Evolutionary conservation across 108 stramenopile genomes (phyloP).

Genomic region (Pseudonitzschia multiseries): DNA sequence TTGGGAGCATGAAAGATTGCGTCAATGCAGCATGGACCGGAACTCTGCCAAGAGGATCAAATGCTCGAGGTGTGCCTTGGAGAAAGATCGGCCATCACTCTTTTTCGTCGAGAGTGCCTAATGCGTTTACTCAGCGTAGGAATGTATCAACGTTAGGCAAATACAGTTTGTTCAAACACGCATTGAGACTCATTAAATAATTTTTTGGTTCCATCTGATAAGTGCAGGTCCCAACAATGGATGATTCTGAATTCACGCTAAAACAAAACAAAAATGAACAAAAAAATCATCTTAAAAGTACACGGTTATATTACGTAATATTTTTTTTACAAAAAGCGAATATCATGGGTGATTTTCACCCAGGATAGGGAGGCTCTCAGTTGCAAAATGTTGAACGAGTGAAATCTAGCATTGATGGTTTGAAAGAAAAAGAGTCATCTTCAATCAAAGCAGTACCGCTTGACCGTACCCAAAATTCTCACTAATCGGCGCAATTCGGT

Average conservation of each 20-base stretch:
- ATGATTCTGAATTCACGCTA: not conserved
- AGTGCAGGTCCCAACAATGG: not conserved
- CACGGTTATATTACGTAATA: too few relatives aligned
- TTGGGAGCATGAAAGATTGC: slow-evolving; percentile 67
- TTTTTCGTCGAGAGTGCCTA: not conserved
- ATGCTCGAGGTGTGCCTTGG: slow-evolving; percentile 9
- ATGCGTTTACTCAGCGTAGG: not conserved
- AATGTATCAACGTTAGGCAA: not conserved
- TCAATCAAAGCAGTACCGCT: slow-evolving; percentile 22
- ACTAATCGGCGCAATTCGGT: slow-evolving; percentile 22
- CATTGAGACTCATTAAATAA: not conserved
- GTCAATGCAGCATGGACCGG: slow-evolving; percentile 67
- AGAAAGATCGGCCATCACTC: not conserved
- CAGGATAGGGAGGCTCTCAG: not conserved
- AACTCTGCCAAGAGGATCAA: slow-evolving; percentile 8
- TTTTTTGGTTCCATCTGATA: not conserved
- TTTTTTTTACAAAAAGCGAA: not conserved
- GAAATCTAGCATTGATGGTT: not conserved
- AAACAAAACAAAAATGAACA: too few relatives aligned
- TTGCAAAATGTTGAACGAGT: not conserved
- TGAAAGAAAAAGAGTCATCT: not conserved
- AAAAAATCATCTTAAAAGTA: not conserved
- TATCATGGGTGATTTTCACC: not conserved
- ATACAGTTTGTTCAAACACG: not conserved
- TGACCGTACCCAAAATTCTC: slow-evolving; percentile 33